A percentile compares a stretch with the other conserved stretches of the same genome.
Conservation (phyloP, 345 rosid species). For the Eucalyptus marginata region DNA sequence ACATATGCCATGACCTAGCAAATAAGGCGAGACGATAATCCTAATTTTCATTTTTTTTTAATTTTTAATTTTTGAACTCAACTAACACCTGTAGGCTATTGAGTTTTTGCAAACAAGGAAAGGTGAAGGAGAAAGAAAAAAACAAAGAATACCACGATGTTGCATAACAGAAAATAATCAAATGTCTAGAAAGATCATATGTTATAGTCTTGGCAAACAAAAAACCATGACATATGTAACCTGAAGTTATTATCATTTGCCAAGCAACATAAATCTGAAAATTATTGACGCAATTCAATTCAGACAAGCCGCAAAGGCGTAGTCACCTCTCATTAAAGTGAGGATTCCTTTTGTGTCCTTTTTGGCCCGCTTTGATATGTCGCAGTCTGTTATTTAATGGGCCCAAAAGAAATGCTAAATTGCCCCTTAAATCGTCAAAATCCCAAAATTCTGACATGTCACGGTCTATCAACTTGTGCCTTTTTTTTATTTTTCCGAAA, state of each 20-base stretch:
- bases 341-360: background rate
- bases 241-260: background rate
- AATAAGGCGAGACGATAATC: fast-evolving
- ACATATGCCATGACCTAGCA: fast-evolving
- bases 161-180: background rate
- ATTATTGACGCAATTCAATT: background rate
- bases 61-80: background rate
- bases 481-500: background rate
- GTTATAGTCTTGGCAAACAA: background rate
- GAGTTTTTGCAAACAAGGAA: background rate
- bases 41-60: background rate
- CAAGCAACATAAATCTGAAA: background rate
- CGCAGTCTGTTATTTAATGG: background rate
- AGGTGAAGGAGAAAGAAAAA: background rate
- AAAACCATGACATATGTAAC: background rate
- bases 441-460: background rate
- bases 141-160: background rate
- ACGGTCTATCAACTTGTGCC: too few species aligned
- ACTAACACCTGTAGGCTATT: fast-evolving
- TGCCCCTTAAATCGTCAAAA: background rate
- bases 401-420: background rate
- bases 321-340: background rate
- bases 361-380: background rate
- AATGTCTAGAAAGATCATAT: background rate
- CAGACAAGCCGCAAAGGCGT: background rate